Evolutionary conservation across 228 moss, liverwort and hornwort species (phyloP), one percentile per base, ranked within the genome.

Genomic region (Sphagnum magellanicum): DNA sequence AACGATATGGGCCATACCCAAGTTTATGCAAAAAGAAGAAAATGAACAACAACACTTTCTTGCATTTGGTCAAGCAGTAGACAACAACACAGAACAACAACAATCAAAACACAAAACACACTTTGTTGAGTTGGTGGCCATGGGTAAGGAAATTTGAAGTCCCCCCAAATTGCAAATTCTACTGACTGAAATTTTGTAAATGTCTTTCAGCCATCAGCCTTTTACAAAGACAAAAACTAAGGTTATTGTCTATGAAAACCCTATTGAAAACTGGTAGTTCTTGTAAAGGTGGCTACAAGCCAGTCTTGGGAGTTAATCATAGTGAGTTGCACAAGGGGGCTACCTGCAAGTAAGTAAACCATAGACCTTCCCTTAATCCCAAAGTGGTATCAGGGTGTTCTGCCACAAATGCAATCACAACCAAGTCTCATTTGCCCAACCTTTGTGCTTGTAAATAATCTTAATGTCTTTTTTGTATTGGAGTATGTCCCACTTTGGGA

Each of bases 1-100:
- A 76, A 83, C 78, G 83, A 67, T 83, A 79, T 78, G 83, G 86
- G 17, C 71, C 80, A n/a, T 75, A 83, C 63, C 83, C 80, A 58
- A 68, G 12, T 52, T 83, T 72, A 50, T 80, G 73, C 71, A 75
- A 75, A 71, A 57, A 32, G 80, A 77, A 73, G 80, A 80, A 75
- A 73, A 65, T 59, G 74, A 85, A 63, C 81, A 77, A 16, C 76
- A 77, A 60, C 68, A 77, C 48, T 69, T 73, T n/a, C 14, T 76
- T 74, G 77, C 79, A 72, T 60, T 77, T 57, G 65, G 61, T 63
- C 73, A 64, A 81, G 32, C 55, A 32, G 11, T 74, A 73, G 67
- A 77, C 52, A 63, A n/a, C n/a, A n/a, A 64, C 70, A 69, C 59
- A 10, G 52, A 59, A n/a, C 74, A 61, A 67, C 74, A 55, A 60